A percentile compares a stretch with the other conserved stretches of the same genome.
Evolutionary conservation across 2,329 filamentous ascomycete species (phyloP).

Genomic region (Colletotrichum sansevieriae): DNA sequence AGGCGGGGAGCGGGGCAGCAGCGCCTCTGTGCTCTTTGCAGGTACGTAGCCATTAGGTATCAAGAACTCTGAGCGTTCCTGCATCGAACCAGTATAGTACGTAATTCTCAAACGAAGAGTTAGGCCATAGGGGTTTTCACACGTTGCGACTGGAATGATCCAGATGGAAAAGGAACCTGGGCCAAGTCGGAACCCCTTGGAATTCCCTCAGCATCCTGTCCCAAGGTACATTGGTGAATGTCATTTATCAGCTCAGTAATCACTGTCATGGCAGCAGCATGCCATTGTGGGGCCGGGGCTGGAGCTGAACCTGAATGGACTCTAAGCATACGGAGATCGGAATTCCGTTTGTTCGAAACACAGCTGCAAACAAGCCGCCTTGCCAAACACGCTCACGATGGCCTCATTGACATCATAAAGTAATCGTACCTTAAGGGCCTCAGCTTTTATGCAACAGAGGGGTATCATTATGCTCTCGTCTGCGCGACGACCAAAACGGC

Average conservation of each 20-base stretch:
- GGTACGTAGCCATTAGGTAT: conserved; percentile 38
- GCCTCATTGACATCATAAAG: conserved; percentile 31
- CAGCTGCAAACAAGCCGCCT: conserved; percentile 6
- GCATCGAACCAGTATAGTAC: conserved; percentile 37
- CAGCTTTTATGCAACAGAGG: conserved; percentile 12
- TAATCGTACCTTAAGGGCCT: not conserved
- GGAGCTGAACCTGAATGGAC: conserved; percentile 12
- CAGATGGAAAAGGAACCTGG: conserved; percentile 28
- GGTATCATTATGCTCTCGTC: conserved; percentile 41
- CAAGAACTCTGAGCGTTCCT: conserved; percentile 40
- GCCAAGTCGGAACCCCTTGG: not conserved
- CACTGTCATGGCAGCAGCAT: conserved; percentile 18
- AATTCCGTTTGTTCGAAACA: not conserved
- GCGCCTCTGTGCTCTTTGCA: conserved; percentile 28
- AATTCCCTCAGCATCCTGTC: conserved; percentile 5
- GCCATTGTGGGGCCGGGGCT: conserved; percentile 19
- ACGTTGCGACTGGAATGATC: conserved; percentile 39
- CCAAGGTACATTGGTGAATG: conserved; percentile 18
- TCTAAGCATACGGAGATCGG: conserved; percentile 6
- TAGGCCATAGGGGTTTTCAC: conserved; percentile 35
- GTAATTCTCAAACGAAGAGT: conserved; percentile 35
- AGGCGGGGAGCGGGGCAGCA: conserved; percentile 38
- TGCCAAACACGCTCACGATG: conserved; percentile 23
- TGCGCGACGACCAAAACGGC: conserved; percentile 22
- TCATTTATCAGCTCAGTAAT: not conserved